A percentile compares a stretch with the other conserved stretches of the same genome.
Conservation (phyloP, 371 early-diverging fungal species). For the Apophysomyces trapeziformis region DNA sequence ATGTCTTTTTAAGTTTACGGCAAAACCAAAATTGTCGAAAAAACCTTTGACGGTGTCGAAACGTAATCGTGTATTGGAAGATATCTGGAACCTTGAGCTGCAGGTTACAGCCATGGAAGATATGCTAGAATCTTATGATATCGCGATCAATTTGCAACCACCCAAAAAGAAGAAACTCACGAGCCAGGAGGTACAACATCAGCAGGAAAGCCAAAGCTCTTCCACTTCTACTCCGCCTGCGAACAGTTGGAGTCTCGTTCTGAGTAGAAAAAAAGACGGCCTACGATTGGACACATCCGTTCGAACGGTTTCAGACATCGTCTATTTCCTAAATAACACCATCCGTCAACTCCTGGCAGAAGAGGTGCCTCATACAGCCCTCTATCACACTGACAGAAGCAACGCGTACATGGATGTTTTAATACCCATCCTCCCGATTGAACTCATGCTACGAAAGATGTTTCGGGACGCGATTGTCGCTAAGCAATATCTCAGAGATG, state of each 20-base stretch:
- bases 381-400: neutral
- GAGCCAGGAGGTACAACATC: neutral
- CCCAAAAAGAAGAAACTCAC: constrained; percentile 3
- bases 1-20: constrained; percentile 44
- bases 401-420: neutral
- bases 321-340: neutral
- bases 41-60: constrained; percentile 38
- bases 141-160: constrained; percentile 12
- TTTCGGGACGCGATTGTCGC: neutral
- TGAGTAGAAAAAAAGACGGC: constrained; percentile 5
- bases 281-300: constrained; percentile 10
- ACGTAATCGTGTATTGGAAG: constrained; percentile 37
- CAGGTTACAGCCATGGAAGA: constrained; percentile 34
- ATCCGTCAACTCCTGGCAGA: neutral
- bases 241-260: neutral
- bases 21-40: constrained; percentile 40
- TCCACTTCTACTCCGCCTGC: neutral
- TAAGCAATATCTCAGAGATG: neutral
- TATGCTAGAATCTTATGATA: constrained; percentile 24
- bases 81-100: constrained; percentile 39
- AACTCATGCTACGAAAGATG: neutral
- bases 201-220: neutral
- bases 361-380: neutral
- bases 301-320: constrained; percentile 18
- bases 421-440: neutral